These are phyloP conservation scores for Dipteronia sinensis DNA, from an alignment of 345 rosid species.

Conservation along the genomic window DNA sequence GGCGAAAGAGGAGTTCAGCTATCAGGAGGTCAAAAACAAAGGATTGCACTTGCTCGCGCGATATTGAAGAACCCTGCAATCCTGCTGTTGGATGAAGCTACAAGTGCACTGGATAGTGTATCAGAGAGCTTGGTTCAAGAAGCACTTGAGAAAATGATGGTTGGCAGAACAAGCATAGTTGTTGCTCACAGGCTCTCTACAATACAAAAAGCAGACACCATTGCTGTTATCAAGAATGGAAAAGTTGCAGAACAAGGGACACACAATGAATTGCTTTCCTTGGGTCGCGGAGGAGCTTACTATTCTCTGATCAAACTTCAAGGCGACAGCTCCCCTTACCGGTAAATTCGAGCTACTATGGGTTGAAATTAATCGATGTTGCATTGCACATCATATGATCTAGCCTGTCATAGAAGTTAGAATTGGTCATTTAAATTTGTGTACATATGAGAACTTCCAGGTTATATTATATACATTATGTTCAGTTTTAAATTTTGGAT, in stretches of 20 bases:
- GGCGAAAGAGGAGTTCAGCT: slow-evolving; percentile 71
- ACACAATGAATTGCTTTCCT: slow-evolving; percentile 49
- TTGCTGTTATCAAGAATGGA: slow-evolving; percentile 56
- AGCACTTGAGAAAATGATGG: slow-evolving; percentile 75
- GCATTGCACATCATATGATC: neutral
- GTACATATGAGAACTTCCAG: slow-evolving; percentile 2
- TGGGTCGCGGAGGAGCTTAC: slow-evolving; percentile 44
- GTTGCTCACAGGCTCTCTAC: slow-evolving; percentile 65
- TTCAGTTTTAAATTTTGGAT: neutral
- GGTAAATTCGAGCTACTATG: slow-evolving; percentile 12
- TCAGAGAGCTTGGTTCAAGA: slow-evolving; percentile 62
- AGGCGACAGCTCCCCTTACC: slow-evolving; percentile 33
- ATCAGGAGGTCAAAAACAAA: slow-evolving; percentile 78
- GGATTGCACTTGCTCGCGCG: slow-evolving; percentile 73
- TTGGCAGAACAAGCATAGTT: slow-evolving; percentile 47
- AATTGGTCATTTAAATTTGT: neutral
- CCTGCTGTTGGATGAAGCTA: slow-evolving; percentile 73
- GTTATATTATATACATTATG: neutral
- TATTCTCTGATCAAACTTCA: slow-evolving; percentile 44
- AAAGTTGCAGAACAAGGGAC: slow-evolving; percentile 57
- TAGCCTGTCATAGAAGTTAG: neutral
- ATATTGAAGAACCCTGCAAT: slow-evolving; percentile 65
- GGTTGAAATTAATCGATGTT: neutral
- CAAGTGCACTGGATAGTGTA: slow-evolving; percentile 69
- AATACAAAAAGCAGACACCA: slow-evolving; percentile 54